Percentiles rank a stretch among this genome's conserved stretches.
These are phyloP conservation scores for Fermentozyma sake DNA, from an alignment of 1,139 yeast genomes.

Conservation along the genomic window DNA sequence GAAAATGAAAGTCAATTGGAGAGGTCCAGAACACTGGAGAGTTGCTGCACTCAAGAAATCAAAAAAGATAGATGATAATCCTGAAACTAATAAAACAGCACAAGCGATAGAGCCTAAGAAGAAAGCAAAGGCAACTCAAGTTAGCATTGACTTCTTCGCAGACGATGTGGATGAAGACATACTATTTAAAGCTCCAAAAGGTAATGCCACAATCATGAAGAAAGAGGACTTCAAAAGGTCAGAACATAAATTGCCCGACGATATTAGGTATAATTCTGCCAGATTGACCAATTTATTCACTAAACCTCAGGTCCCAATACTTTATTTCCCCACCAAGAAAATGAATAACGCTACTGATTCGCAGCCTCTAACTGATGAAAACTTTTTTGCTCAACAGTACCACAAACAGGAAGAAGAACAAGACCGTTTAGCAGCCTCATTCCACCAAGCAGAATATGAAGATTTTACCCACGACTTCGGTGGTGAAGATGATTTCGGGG, in stretches of 20 bases:
- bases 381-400: conserved; percentile 71
- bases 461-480: conserved; percentile 38
- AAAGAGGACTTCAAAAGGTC: conserved; percentile 25
- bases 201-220: conserved; percentile 16
- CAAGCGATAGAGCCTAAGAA: conserved; percentile 8
- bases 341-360: conserved; percentile 13
- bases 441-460: conserved; percentile 44
- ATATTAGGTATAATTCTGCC: conserved; percentile 67
- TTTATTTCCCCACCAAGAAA: conserved; percentile 24
- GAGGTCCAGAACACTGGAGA: conserved; percentile 95
- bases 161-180: conserved; percentile 39
- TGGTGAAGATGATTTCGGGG: conserved; percentile 37
- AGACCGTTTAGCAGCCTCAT: conserved; percentile 36
- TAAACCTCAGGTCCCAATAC: conserved; percentile 51
- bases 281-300: conserved; percentile 64
- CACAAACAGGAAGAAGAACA: conserved; percentile 35
- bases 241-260: conserved; percentile 62
- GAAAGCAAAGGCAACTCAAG: conserved; percentile 29
- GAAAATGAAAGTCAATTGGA: conserved; percentile 67
- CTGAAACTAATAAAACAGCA: background rate
- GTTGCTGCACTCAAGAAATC: conserved; percentile 53
- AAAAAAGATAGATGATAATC: conserved; percentile 9
- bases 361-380: conserved; percentile 51
- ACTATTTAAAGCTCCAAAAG: conserved; percentile 50
- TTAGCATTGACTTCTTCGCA: conserved; percentile 48